Evolutionary conservation across 1,284 basidiomycete genomes (phyloP).

Genomic region (Trametes sp.): DNA sequence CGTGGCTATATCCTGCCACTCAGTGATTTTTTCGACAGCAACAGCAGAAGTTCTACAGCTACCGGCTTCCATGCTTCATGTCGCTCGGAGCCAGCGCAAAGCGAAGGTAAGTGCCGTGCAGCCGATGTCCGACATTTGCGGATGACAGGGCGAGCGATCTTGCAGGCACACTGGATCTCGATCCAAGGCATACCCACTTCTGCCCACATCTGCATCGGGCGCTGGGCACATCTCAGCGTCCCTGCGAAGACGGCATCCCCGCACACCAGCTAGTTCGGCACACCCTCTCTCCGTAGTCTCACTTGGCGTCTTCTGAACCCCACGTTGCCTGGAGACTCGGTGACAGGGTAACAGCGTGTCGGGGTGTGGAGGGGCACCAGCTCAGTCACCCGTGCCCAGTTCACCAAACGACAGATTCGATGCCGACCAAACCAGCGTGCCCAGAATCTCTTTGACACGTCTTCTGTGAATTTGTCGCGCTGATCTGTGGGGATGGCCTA

Average conservation of each 20-base stretch:
- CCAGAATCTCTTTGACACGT: background rate
- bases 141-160: conserved; percentile 10
- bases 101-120: conserved; percentile 9
- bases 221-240: background rate
- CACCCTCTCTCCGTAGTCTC: background rate
- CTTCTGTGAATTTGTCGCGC: background rate
- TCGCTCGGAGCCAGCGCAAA: background rate
- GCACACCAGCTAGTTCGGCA: background rate
- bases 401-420: background rate
- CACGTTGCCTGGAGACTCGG: background rate
- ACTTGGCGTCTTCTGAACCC: background rate
- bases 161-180: conserved; percentile 9
- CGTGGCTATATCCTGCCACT: background rate
- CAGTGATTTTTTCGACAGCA: background rate
- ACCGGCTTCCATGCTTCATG: conserved; percentile 3
- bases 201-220: conserved; percentile 10
- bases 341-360: background rate
- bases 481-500: background rate
- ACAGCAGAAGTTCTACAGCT: too few species aligned
- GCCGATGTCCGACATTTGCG: conserved; percentile 23
- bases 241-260: background rate
- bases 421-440: background rate
- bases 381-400: background rate
- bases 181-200: conserved; percentile 7
- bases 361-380: background rate